These are phyloP conservation scores for Lactarius akahatsu DNA, from an alignment of 768 basidiomycete genomes.

Conservation along the genomic window DNA sequence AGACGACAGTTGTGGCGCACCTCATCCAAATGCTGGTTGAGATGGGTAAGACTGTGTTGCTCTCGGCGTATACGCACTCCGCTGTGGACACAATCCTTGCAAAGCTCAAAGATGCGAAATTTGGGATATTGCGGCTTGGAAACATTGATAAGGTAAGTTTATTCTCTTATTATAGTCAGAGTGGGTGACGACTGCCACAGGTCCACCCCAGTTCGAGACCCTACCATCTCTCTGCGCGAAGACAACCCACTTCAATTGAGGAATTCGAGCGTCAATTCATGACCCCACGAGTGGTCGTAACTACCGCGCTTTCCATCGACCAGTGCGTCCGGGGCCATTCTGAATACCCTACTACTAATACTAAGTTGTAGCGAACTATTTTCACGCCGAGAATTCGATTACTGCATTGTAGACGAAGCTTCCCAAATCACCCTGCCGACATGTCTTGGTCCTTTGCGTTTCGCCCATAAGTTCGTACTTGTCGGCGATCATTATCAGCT, in stretches of 20 bases:
- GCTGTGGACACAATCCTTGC: slow-evolving; percentile 96
- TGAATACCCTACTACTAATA: slow-evolving; percentile 2
- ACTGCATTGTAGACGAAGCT: slow-evolving; percentile 97
- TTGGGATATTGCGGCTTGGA: slow-evolving; percentile 80
- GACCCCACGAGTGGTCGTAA: slow-evolving; percentile 90
- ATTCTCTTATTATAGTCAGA: background rate
- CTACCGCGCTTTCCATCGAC: slow-evolving; percentile 91
- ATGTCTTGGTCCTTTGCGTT: slow-evolving; percentile 88
- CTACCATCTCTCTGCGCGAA: slow-evolving; percentile 62
- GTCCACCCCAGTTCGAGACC: slow-evolving; percentile 78
- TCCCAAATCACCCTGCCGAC: slow-evolving; percentile 97
- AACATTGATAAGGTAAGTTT: slow-evolving; percentile 81
- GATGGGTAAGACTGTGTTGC: slow-evolving; percentile 81
- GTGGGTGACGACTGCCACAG: slow-evolving; percentile 41
- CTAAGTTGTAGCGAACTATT: slow-evolving; percentile 69
- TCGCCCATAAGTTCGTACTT: slow-evolving; percentile 86
- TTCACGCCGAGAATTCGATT: slow-evolving; percentile 82
- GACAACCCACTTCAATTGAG: slow-evolving; percentile 64
- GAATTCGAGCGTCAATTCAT: slow-evolving; percentile 82
- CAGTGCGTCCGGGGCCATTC: slow-evolving; percentile 58
- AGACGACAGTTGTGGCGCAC: slow-evolving; percentile 91
- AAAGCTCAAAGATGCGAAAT: slow-evolving; percentile 66
- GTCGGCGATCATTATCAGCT: slow-evolving; percentile 98
- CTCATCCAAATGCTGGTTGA: slow-evolving; percentile 77
- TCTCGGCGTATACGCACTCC: slow-evolving; percentile 95